Base-by-base conservation (phyloP, 768 basidiomycete species). In the Megacollybia marginata region DNA sequence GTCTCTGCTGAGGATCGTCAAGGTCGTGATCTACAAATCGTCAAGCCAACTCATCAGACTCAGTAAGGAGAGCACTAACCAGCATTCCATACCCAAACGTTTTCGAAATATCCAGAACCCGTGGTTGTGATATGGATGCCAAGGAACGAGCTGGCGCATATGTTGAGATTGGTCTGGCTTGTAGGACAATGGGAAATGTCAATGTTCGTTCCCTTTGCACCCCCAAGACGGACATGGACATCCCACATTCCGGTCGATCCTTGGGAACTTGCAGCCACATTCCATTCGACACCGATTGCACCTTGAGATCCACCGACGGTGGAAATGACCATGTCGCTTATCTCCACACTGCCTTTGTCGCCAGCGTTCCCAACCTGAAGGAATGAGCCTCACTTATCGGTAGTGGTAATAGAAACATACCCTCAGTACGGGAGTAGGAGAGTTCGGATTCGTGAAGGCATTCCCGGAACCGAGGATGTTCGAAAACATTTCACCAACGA, bases 11-110 rank as follows among this genome's bases (percentile, higher is more conserved):
- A 42, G 58, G 54, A 40, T 65, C 64, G 45, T 80, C 78, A 32
- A 79, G 65, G 52, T 79, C 75, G 52, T 80, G 78, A 54, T 80
- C 78, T 13, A 88, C 86, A 15, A 75, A 67, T 88, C 88, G 91
- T 8, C 88, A 91, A 20, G 80, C 75, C 20, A 80, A 85, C 83
- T 85, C 44, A n/a, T 11, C 8, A 47, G 7, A 23, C 23, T 4
- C 34, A 38, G 16, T 12, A 1, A 48, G n/a, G 5, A 31, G 12
- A 16, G 5, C 12, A 50, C 45, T 12, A 15, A 28, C n/a, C 32
- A 8, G 79, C 79, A 28, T 61, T 66, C 78, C 78, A 80, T 12
- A 77, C 54, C 78, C 79, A 80, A 9, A 70, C 69, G 42, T 53
- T 53, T 48, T 73, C 73, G 15, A 76, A 62, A 50, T 70, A 70